phyloP scores from a whole-genome alignment of 352 stramenopile species.

The Globisporangium echinulatum region DNA sequence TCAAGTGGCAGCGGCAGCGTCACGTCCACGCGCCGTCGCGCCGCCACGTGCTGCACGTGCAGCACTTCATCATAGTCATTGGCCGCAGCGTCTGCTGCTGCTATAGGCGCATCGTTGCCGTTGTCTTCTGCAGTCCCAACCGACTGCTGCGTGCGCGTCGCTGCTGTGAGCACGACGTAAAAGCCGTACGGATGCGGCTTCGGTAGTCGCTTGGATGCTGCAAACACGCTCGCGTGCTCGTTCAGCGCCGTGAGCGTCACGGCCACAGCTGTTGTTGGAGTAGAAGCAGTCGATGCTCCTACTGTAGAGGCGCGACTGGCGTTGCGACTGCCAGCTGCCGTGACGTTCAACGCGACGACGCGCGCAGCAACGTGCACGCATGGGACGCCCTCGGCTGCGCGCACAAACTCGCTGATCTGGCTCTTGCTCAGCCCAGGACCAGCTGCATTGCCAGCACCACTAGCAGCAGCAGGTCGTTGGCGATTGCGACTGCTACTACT shows the following conservation, averaged over 20 bases:
- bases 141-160: neutral
- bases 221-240: conserved; percentile 20
- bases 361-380: conserved; percentile 20
- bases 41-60: conserved; percentile 59
- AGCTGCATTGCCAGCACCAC: too few relatives aligned
- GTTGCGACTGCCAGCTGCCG: conserved; percentile 1
- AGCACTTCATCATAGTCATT: conserved; percentile 19
- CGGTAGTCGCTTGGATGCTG: conserved; percentile 38
- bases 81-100: too few relatives aligned
- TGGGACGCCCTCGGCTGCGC: conserved; percentile 37
- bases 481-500: conserved; percentile 22
- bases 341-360: too few relatives aligned
- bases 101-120: too few relatives aligned
- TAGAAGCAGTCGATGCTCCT: conserved; percentile 5
- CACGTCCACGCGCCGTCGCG: conserved; percentile 30
- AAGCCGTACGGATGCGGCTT: conserved; percentile 70
- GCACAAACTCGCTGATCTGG: conserved; percentile 38
- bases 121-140: too few relatives aligned
- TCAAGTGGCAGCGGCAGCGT: conserved; percentile 21
- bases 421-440: conserved; percentile 16
- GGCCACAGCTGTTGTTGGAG: conserved; percentile 11
- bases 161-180: conserved; percentile 48
- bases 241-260: conserved; percentile 36
- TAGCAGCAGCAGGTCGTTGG: conserved; percentile 10
- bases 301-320: conserved; percentile 9